Evolutionary conservation across 2,329 filamentous ascomycete species (phyloP).

Genomic region (Trichophaea hybrida): DNA sequence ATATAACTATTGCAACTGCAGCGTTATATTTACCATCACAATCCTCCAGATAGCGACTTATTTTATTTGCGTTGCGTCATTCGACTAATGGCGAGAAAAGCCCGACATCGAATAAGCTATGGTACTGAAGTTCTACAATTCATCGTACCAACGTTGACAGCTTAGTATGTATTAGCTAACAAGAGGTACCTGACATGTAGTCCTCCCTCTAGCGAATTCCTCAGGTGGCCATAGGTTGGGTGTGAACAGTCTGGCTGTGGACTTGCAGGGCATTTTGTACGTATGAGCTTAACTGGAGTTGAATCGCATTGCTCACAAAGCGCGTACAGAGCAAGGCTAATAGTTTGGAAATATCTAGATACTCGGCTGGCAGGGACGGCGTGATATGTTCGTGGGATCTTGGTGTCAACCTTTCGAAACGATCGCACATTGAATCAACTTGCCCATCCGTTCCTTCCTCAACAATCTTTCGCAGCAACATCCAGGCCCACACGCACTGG

Average conservation of each 20-base stretch:
- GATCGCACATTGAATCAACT: conserved; percentile 25
- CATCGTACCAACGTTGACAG: conserved; percentile 6
- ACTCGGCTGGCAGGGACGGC: conserved; percentile 89
- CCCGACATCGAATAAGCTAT: conserved; percentile 56
- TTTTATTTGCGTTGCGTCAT: too few species aligned
- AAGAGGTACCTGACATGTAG: conserved; percentile 31
- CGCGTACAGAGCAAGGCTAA: neutral
- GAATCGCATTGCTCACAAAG: neutral
- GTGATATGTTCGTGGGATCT: conserved; percentile 94
- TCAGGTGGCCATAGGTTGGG: conserved; percentile 80
- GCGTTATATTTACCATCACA: too few species aligned
- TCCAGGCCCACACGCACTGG: conserved; percentile 80
- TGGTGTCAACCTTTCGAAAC: conserved; percentile 47
- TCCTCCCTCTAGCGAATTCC: conserved; percentile 58
- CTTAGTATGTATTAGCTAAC: conserved; percentile 8
- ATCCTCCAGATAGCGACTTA: too few species aligned
- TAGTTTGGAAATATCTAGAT: conserved; percentile 42
- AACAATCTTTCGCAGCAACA: conserved; percentile 44
- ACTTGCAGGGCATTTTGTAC: conserved; percentile 77
- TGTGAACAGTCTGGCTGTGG: conserved; percentile 85
- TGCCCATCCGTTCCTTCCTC: conserved; percentile 13
- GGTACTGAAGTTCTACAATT: conserved; percentile 36
- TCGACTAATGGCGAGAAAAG: conserved; percentile 48
- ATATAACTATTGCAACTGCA: too few species aligned
- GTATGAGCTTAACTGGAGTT: conserved; percentile 29